Evolutionary conservation across 2,329 filamentous ascomycete genomes (phyloP), one percentile per base, ranked within the genome.

Genomic region (Pseudopithomyces chartarum): DNA sequence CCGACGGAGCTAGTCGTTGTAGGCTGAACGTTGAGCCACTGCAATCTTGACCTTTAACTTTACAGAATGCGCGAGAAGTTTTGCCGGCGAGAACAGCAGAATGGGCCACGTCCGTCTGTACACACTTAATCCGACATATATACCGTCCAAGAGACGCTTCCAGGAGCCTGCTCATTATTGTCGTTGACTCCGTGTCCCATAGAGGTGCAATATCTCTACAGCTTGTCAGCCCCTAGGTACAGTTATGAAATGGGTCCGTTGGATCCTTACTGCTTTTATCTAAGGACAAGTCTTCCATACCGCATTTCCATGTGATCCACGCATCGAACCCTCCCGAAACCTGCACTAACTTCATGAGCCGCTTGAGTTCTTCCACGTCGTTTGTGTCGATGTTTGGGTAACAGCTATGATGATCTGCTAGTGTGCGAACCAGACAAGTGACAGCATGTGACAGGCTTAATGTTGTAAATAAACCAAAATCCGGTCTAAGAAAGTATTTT

Each of bases 401-500:
- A 29, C 19, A 23, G 32, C 5, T 13, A 10, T 23, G 32, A 19
- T 48, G 32, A n/a, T 26, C 33, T 8, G 32, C 13, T 2, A 48
- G 32, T 19, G 19, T 48, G 10, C 45, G 45, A 23, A 48, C 32
- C 11, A 52, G 29, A 13, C 26, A 36, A 11, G 33, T 43, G 36
- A 12, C 38, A 10, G 52, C 23, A 19, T 36, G 19, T 2, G 19
- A 33, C 34, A 49, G 15, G 32, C 32, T 36, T 33, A 49, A 2
- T n/a, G 22, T 26, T 4, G 33, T 40, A 5, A 47, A 39, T 6
- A 55, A 19, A 1, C 39, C 46, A 6, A 48, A 8, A 26, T 44
- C 42, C 20, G 50, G 48, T 12, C 45, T 20, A 0, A 61, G 40
- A 17, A 60, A 63, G 33, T 50, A 49, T 15, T 50, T 53, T 1